Base-by-base conservation (phyloP, 2,329 filamentous ascomycete genomes). In the Alternaria burnsii region DNA sequence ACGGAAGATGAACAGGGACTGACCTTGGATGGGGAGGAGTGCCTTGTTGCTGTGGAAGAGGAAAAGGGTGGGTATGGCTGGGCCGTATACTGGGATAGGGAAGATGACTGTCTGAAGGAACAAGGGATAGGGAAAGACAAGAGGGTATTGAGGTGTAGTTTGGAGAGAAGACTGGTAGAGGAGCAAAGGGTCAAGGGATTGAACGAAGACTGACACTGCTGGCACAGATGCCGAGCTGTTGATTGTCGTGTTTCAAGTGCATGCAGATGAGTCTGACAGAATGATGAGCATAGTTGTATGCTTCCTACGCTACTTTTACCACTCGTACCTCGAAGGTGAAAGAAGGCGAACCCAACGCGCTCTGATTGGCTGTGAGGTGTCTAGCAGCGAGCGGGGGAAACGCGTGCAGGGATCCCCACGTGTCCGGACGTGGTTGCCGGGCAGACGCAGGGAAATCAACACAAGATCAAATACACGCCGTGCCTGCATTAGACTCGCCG, bases 1-100 rank as follows among this genome's bases (percentile, higher is more conserved):
- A 92, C 86, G 1, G 85, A 88, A 32, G 86, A 90, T 63, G 81
- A 83, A 48, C 68, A 74, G 46, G 76, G 81, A n/a, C 67, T 88
- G 26, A 86, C 80, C 24, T 78, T 88, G 14, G 82, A 87, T 56
- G 84, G 80, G 0, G 84, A 82, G 69, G 84, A 88, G 68, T 82
- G 82, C 24, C 85, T 88, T 51, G 81, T 87, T 5, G 86, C 84
- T 1, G 83, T 88, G 2, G 82, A 88, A 68, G 84, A 86, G 62
- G 79, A 80, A 36, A 77, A 80, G 48, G 76, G 76, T 6, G 76
- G 76, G 3, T 80, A 79, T 44, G 77, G 79, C 2, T 88, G 86
- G 86, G 82, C 82, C 42, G 71, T 88, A 47, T 86, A 83, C 65
- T 84, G 81, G 71, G 82, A 84, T 66, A 62, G 71, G 50, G 75